These are phyloP conservation scores for Pleodorina starrii DNA, from an alignment of 139 green algal species.

Conservation along the genomic window DNA sequence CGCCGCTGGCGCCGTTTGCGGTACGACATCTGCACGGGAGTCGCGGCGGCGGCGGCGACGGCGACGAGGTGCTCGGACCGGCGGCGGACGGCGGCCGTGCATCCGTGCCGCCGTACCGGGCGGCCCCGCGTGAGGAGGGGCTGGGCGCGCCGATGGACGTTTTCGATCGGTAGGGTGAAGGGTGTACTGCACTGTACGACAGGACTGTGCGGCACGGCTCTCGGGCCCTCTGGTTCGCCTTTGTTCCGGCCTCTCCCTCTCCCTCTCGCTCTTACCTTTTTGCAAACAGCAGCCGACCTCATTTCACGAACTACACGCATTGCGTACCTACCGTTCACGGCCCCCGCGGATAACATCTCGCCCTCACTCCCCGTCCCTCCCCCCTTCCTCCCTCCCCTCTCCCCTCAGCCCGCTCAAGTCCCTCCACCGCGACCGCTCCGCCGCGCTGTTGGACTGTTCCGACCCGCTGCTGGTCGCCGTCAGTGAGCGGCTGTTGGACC, in stretches of 20 bases:
- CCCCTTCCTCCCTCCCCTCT: background rate
- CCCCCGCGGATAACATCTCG: no score
- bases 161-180: slow-evolving; percentile 32
- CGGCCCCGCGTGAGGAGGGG: background rate
- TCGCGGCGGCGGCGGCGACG: background rate
- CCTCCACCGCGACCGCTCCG: slow-evolving; percentile 77
- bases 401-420: slow-evolving; percentile 70
- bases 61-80: no score
- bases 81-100: no score
- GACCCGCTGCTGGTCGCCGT: slow-evolving; percentile 73
- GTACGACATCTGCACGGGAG: background rate
- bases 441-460: slow-evolving; percentile 30
- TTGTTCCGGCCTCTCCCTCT: no score
- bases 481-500: slow-evolving; percentile 81
- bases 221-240: no score
- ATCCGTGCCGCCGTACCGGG: background rate
- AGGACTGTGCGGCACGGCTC: no score
- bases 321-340: no score
- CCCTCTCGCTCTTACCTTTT: no score
- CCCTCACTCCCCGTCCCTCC: background rate
- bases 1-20: background rate
- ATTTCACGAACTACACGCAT: no score
- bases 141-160: slow-evolving; percentile 29
- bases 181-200: no score
- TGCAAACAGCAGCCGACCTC: no score